Evolutionary conservation across 2,329 filamentous ascomycete species (phyloP), one percentile per base, ranked within the genome.

Genomic region (Teratosphaeria zuluensis): DNA sequence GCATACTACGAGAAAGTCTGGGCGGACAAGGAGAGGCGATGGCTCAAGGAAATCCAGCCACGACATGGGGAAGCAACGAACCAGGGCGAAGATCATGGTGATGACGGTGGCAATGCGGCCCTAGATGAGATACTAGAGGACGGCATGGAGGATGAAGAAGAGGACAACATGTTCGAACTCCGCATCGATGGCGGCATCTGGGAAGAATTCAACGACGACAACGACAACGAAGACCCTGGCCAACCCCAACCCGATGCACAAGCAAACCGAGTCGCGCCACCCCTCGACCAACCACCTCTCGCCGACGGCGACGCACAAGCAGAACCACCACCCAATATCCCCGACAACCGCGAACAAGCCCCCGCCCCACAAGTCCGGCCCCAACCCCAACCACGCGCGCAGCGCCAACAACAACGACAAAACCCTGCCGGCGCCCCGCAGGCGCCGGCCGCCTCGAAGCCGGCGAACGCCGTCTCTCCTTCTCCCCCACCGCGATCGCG

Each of bases 1-100:
- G 75, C 78, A 32, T 76, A 85, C 56, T 88, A 87, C 67, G 78
- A 84, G 51, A 77, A 76, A 52, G 68, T 84, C 1, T 85, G 85
- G 73, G 77, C 79, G 16, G 77, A 79, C 21, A 73, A 80, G 56
- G 83, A 86, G 66, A 77, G 77, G 63, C 78, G 76, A 57, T 87
- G 85, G 85, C 75, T 85, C 21, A 79, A 80, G 55, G 83, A 85
- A 62, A 79, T 87, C 2, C 82, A 84, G 59, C 84, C 84, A 9
- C 78, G 82, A 11, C 62, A 64, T 30, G 69, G 59, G 14, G 66
- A 69, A 32, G 66, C 70, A 3, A 68, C 69, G 31, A 69, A 56
- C 9, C 58, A 61, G 30, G 58, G 56, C 32, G 62, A 58, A 11
- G 32, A 12, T 11, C 28, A 55, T 1, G 61, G 60, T 19, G 61